These are phyloP conservation scores for Punica granatum DNA, from an alignment of 345 rosid genomes.

Conservation along the genomic window DNA sequence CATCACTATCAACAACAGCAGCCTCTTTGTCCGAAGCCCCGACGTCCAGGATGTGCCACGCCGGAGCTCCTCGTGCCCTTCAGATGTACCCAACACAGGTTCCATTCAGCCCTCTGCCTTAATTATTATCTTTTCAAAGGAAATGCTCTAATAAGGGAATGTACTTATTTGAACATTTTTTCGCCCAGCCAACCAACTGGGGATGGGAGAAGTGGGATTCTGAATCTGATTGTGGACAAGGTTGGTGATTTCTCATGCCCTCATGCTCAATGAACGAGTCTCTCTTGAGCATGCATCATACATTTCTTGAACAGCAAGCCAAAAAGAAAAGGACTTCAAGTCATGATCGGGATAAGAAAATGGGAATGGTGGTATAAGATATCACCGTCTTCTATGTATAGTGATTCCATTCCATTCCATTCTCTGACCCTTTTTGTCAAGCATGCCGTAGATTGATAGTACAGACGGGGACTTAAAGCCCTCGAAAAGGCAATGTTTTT, in stretches of 20 bases:
- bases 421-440: not conserved
- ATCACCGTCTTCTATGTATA: too few relatives aligned
- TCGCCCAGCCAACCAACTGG: constrained; percentile 31
- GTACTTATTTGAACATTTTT: not conserved
- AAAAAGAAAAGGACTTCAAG: not conserved
- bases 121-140: too few relatives aligned
- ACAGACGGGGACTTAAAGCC: too few relatives aligned
- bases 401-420: not conserved
- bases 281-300: not conserved
- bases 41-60: constrained; percentile 35
- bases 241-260: constrained; percentile 15
- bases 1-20: constrained; percentile 6
- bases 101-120: not conserved
- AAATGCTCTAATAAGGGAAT: not conserved
- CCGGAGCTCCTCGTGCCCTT: constrained; percentile 61
- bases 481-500: not conserved
- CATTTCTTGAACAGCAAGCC: not conserved
- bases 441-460: not conserved
- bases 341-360: too few relatives aligned
- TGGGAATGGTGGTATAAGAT: too few relatives aligned
- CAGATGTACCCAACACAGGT: constrained; percentile 47
- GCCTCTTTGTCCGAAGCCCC: constrained; percentile 72
- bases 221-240: constrained; percentile 38
- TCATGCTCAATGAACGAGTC: not conserved
- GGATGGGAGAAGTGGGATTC: constrained; percentile 35